Evolutionary conservation across 495 filamentous ascomycete species (phyloP).

Genomic region (Polyplosphaeria fusca): DNA sequence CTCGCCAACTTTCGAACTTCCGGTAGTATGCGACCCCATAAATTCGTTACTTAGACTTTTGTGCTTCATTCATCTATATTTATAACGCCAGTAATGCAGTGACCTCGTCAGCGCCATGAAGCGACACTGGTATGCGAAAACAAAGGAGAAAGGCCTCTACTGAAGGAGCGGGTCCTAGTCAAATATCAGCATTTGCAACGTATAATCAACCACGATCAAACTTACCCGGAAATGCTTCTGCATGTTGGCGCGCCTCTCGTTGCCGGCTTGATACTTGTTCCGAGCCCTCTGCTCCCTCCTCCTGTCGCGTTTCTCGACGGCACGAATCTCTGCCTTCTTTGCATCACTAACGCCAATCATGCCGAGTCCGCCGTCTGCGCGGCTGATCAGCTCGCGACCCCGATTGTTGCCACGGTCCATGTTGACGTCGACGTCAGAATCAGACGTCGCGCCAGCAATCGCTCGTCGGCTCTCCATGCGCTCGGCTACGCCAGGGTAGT

Average conservation of each 20-base stretch:
- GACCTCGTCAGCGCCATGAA: background rate
- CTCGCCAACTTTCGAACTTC: too few relatives aligned
- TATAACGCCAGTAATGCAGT: conserved; percentile 5
- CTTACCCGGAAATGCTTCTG: conserved; percentile 71
- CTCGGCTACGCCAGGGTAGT: conserved; percentile 69
- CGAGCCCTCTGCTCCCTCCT: conserved; percentile 59
- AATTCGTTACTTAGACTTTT: too few relatives aligned
- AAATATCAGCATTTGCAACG: background rate
- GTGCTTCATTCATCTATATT: too few relatives aligned
- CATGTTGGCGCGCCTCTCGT: conserved; percentile 62
- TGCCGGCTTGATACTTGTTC: conserved; percentile 57
- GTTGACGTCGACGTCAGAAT: conserved; percentile 49
- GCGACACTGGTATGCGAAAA: background rate
- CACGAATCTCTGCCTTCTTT: conserved; percentile 63
- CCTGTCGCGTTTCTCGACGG: conserved; percentile 63
- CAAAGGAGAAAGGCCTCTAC: conserved; percentile 1
- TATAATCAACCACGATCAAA: background rate
- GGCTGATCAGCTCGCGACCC: conserved; percentile 59
- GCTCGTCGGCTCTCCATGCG: conserved; percentile 42
- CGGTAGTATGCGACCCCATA: too few relatives aligned
- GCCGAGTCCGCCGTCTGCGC: conserved; percentile 69
- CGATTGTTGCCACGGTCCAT: conserved; percentile 38
- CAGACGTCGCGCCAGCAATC: conserved; percentile 39
- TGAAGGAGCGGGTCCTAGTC: conserved; percentile 11
- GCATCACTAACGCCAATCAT: conserved; percentile 70